Conservation (phyloP, 805 yeast genomes). For the Teunomyces tritomae region DNA sequence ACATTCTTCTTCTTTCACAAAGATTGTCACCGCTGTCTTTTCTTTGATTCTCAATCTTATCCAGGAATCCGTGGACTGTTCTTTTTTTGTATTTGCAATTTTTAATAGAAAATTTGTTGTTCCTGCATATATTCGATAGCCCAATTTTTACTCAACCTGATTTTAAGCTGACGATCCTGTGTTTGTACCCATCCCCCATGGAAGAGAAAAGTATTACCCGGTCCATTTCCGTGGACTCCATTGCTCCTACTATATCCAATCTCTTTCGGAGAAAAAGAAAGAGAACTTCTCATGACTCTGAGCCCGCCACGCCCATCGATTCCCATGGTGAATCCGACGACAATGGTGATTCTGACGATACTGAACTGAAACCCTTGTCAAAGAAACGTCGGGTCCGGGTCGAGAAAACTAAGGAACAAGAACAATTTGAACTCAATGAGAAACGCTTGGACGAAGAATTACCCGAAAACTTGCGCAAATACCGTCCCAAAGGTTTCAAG, state of each 20-base stretch:
- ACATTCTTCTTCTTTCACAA: too few species aligned
- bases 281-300: slow-evolving; percentile 10
- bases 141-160: neutral
- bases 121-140: neutral
- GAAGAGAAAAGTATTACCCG: slow-evolving; percentile 19
- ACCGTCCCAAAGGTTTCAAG: slow-evolving; percentile 73
- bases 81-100: too few species aligned
- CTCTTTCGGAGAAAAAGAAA: slow-evolving; percentile 22
- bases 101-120: too few species aligned
- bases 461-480: slow-evolving; percentile 70
- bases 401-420: slow-evolving; percentile 24
- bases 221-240: slow-evolving; percentile 39
- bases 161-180: neutral
- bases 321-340: slow-evolving; percentile 17
- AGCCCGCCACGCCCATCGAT: slow-evolving; percentile 14
- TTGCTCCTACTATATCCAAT: slow-evolving; percentile 36
- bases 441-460: slow-evolving; percentile 57
- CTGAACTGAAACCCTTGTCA: slow-evolving; percentile 6
- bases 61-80: too few species aligned
- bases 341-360: slow-evolving; percentile 8
- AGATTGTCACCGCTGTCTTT: too few species aligned
- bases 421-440: slow-evolving; percentile 48
- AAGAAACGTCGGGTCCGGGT: slow-evolving; percentile 24
- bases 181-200: slow-evolving; percentile 3
- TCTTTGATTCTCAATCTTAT: too few species aligned